Percentiles rank a stretch among this genome's conserved stretches.
Conservation (phyloP, 192 early-diverging fungal genomes). For the Haplosporangium gracile region DNA sequence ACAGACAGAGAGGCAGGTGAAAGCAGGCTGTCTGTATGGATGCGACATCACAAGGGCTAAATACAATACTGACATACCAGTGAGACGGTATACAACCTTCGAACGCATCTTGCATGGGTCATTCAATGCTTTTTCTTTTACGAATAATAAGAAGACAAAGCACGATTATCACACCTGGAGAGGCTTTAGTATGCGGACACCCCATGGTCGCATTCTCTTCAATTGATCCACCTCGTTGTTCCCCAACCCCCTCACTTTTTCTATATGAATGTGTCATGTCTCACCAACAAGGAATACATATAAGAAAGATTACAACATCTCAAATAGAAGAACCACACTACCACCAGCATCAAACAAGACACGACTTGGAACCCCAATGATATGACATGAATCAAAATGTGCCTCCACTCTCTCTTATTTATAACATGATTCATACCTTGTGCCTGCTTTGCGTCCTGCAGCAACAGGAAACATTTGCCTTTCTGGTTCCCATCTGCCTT, state of each 20-base stretch:
- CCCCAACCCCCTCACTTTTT: neutral
- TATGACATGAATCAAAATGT: neutral
- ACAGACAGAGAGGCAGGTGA: neutral
- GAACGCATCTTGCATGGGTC: neutral
- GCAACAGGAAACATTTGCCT: neutral
- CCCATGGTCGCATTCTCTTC: neutral
- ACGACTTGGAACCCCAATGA: neutral
- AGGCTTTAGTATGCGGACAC: too few species aligned
- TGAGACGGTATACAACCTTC: neutral
- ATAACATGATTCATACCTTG: neutral
- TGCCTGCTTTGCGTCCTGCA: conserved; percentile 4
- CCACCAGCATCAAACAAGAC: neutral
- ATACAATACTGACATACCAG: neutral
- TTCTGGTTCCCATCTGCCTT: neutral
- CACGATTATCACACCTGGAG: neutral
- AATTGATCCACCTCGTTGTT: neutral
- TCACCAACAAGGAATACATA: neutral
- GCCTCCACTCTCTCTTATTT: neutral
- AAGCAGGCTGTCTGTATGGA: neutral
- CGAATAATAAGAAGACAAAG: neutral
- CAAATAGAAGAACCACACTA: neutral
- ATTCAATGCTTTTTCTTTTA: neutral
- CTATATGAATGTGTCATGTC: conserved; percentile 3
- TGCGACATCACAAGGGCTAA: neutral
- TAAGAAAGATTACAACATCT: neutral